These are phyloP conservation scores for Cryphonectria carpinicola DNA, from an alignment of 2,329 filamentous ascomycete species.

Conservation along the genomic window DNA sequence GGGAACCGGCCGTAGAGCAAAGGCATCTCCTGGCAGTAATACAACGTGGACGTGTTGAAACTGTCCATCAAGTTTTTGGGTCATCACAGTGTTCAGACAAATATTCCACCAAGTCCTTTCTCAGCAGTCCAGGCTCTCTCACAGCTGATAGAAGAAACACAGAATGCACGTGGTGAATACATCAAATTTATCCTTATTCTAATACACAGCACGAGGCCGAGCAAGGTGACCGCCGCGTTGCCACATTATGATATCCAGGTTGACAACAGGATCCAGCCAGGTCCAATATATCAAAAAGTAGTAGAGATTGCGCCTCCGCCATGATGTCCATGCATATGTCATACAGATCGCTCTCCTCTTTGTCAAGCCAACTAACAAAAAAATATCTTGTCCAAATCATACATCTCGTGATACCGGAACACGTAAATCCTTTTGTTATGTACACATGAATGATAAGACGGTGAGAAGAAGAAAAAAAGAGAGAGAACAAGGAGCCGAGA, in stretches of 20 bases:
- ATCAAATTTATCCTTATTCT: not conserved
- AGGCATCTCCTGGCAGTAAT: not conserved
- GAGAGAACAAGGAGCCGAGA: not conserved
- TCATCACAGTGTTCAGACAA: not conserved
- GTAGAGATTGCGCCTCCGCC: conserved; percentile 8
- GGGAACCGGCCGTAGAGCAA: not conserved
- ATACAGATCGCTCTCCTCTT: not conserved
- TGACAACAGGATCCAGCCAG: conserved; percentile 21
- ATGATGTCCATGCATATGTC: conserved; percentile 4
- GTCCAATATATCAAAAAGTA: not conserved
- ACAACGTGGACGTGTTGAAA: not conserved
- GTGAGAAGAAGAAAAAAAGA: not conserved
- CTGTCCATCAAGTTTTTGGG: not conserved
- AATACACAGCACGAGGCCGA: not conserved
- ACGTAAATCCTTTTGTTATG: conserved; percentile 14
- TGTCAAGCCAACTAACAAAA: not conserved
- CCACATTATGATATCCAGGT: conserved; percentile 16
- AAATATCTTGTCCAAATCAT: conserved; percentile 6
- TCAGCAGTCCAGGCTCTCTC: not conserved
- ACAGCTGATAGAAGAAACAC: not conserved
- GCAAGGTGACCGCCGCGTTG: not conserved
- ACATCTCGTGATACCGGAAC: conserved; percentile 4
- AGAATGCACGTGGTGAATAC: not conserved
- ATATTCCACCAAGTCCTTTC: not conserved
- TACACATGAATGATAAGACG: conserved; percentile 19